Base-by-base conservation (phyloP, 331 rosid species). In the Cucumis variabilis region DNA sequence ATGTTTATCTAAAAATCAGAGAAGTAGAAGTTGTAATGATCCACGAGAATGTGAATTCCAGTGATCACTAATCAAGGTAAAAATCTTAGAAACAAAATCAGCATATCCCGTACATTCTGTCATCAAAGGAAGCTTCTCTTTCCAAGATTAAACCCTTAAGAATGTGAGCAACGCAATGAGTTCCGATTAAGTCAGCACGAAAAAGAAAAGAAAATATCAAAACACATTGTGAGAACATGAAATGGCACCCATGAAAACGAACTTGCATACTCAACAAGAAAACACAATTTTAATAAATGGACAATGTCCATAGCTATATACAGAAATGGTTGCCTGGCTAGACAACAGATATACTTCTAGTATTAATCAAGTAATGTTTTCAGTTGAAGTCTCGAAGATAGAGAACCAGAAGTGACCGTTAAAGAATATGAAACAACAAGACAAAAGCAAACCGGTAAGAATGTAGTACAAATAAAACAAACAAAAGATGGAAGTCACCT, bases 21-120 rank as follows among this genome's bases (percentile, higher is more conserved):
- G 33, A 11, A 82, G 20, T 30, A 33, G 58, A 62, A 62, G 69
- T 62, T 33, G 21, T 13, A 62, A 13, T 82, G 55, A 62, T 60
- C 71, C 28, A 13, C 23, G 62, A 82, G 72, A 82, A 37, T 62
- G 53, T 82, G 85, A 82, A 62, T 82, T 60, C 37, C 85, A 58
- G 19, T 60, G 21, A 65, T 82, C 85, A 11, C 71, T 30, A 13
- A 23, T 14, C 16, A 23, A 62, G 27, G 53, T 33, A 62, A 30
- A 37, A 82, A 82, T 67, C 70, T 62, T 21, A 21, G 50, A 82
- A 79, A 80, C 70, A 55, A 80, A 13, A 12, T 44, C 48, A 44
- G 46, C 10, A 44, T 44, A 44, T 44, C 48, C 48, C 6, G 48
- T 44, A 44, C 48, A 44, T 44, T 44, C 1, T 44, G 1, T 7